These are phyloP conservation scores for Raphanus raphanistrum DNA, from an alignment of 345 rosid genomes.

Conservation along the genomic window DNA sequence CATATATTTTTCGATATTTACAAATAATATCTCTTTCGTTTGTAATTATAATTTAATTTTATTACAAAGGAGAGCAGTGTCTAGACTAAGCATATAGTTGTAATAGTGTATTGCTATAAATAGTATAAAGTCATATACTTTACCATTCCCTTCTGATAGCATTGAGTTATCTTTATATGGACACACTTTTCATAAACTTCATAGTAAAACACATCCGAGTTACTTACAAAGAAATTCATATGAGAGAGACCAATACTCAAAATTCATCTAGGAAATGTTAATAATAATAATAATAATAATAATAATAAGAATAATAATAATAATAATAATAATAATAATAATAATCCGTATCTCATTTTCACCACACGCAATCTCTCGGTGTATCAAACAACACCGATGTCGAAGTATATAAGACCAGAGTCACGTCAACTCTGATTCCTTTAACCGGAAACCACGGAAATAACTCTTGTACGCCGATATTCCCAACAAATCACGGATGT, in stretches of 20 bases:
- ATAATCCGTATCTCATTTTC: constrained; percentile 20
- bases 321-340: background rate
- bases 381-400: constrained; percentile 88
- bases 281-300: background rate
- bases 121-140: background rate
- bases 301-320: no score
- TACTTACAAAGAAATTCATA: background rate
- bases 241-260: background rate
- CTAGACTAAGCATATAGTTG: background rate
- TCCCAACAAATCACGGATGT: constrained; percentile 67
- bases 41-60: no score
- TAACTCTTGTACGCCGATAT: constrained; percentile 67
- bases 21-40: no score
- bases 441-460: constrained; percentile 72
- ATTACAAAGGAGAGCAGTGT: no score
- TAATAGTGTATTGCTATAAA: background rate
- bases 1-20: no score
- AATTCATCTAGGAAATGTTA: background rate
- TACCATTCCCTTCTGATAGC: background rate
- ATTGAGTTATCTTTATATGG: background rate
- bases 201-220: background rate
- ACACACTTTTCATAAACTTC: background rate
- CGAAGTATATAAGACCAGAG: constrained; percentile 83
- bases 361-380: constrained; percentile 60
- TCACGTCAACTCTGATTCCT: constrained; percentile 74